Base-by-base conservation (phyloP, 768 basidiomycete species). In the Psilocybe subaeruginosa region DNA sequence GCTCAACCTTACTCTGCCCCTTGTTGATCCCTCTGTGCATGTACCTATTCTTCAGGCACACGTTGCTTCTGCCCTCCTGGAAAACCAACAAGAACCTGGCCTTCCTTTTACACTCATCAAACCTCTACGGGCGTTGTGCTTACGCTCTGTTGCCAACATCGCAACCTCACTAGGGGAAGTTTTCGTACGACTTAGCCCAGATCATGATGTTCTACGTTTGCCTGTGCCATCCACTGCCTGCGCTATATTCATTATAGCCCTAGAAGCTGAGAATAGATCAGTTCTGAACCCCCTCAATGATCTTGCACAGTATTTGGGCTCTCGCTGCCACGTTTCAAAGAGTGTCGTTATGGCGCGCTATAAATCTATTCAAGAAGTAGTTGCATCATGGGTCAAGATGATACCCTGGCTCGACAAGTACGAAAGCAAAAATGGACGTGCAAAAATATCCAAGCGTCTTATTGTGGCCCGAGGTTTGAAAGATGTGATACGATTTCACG, bases 361-460 rank as follows among this genome's bases (percentile, higher is more conserved):
- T 74, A 89, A 86, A 70, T 64, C 77, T 39, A 71, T 91, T 30
- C 86, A 87, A 67, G 85, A 89, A 66, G 73, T 82, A 58, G 73
- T 92, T 33, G 81, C 81, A 37, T 74, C 79, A 58, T 86, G 85
- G 80, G 82, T 86, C 29, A 77, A 81, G 52, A 81, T 83, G n/a
- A 78, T 93, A 3, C 89, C 90, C 4, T 94, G 92, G 92, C 76
- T 92, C 9, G 81, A 85, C 62, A 81, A 84, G 49, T 87, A 86
- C 62, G 72, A 77, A 51, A 72, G 65, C 72, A 81, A 74, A 64
- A 73, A 75, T 48, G 84, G 87, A 0, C 80, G 86, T 9, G 82
- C 88, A 14, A 88, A 85, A 68, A 74, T 84, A 45, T 74, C 88
- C 9, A 88, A 87, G 70, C 81, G 90, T n/a, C 71, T 78, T 37